Evolutionary conservation across 352 stramenopile species (phyloP).

Genomic region (Ochromonadaceae sp.): DNA sequence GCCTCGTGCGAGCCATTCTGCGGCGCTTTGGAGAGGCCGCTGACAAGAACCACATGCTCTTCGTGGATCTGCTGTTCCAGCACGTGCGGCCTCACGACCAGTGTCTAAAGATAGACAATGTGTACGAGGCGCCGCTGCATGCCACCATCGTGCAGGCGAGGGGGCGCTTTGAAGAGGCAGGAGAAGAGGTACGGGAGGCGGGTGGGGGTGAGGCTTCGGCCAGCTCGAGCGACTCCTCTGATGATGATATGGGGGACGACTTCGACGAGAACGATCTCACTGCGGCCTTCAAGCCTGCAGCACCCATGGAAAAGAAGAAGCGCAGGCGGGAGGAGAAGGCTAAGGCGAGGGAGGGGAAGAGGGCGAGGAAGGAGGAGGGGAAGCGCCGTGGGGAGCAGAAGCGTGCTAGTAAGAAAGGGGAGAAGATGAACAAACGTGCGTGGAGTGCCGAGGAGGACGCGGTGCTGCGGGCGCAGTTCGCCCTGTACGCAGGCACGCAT

Average conservation of each 20-base stretch:
- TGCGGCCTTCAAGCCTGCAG: too few species aligned
- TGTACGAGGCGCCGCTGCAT: neutral
- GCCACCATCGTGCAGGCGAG: neutral
- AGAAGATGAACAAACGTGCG: neutral
- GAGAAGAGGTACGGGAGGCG: neutral
- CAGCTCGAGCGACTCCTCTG: neutral
- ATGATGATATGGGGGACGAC: neutral
- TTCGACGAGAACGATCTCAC: neutral
- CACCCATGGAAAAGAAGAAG: neutral
- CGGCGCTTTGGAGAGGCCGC: neutral
- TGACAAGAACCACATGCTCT: constrained; percentile 3
- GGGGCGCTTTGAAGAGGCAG: neutral
- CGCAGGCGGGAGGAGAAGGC: neutral
- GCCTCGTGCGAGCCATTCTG: neutral
- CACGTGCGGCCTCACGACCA: neutral
- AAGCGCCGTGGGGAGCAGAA: neutral
- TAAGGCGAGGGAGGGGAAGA: neutral
- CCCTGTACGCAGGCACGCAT: neutral
- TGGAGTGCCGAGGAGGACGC: neutral
- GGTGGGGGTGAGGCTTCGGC: neutral
- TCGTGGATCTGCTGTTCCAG: neutral
- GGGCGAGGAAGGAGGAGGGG: neutral
- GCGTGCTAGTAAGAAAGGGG: neutral
- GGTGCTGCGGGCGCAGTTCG: neutral
- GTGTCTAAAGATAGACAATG: neutral